Evolutionary conservation across 176 grass and related monocot species (phyloP).

Genomic region (Oryza nivara): DNA sequence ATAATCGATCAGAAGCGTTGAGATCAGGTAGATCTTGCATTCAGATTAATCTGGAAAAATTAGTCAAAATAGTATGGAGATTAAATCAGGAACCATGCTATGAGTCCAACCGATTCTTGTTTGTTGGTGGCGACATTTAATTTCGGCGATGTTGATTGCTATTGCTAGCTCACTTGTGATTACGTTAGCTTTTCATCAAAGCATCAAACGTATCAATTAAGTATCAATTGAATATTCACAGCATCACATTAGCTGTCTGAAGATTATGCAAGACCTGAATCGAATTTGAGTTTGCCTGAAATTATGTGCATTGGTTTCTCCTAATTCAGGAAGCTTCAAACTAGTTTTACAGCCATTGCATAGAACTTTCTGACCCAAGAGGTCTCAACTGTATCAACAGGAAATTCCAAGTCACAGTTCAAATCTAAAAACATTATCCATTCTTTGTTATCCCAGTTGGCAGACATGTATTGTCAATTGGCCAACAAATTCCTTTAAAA

Average conservation of each 20-base stretch:
- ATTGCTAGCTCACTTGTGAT: constrained; percentile 13
- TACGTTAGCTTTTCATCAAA: constrained; percentile 13
- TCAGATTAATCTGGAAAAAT: constrained; percentile 21
- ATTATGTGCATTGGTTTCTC: background rate
- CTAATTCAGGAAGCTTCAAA: background rate
- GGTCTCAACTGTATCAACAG: background rate
- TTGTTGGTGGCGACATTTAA: constrained; percentile 45
- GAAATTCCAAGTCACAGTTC: background rate
- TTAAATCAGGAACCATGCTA: background rate
- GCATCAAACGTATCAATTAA: background rate
- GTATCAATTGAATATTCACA: background rate
- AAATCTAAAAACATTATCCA: background rate
- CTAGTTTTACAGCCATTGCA: background rate
- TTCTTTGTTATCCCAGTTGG: background rate
- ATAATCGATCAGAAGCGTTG: background rate
- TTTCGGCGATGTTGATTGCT: constrained; percentile 30
- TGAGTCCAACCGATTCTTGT: constrained; percentile 32
- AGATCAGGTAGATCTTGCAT: constrained; percentile 3
- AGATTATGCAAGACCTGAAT: background rate
- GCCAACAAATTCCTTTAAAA: background rate
- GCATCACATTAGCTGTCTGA: background rate
- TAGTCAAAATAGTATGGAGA: background rate
- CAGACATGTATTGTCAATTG: background rate
- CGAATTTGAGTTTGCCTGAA: background rate
- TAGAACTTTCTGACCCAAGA: background rate